Percentiles rank a stretch among this genome's conserved stretches.
Conservation (phyloP, 2,329 filamentous ascomycete genomes). For the Cladosporium sp. region DNA sequence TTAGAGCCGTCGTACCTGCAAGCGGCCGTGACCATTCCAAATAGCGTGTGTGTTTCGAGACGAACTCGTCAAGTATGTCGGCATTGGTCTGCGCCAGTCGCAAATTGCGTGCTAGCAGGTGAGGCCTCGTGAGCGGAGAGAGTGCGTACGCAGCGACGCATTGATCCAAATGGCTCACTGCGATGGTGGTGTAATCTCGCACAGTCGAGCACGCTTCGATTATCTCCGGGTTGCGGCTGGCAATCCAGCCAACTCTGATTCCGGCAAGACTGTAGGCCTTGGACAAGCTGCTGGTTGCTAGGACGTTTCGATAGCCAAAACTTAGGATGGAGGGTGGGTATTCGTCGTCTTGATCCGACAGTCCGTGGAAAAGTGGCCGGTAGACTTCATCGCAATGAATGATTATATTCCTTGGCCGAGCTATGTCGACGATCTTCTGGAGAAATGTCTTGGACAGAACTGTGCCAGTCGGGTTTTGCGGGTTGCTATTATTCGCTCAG, state of each 20-base stretch:
- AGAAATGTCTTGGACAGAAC: slow-evolving; percentile 60
- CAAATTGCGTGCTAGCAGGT: slow-evolving; percentile 57
- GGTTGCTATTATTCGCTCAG: slow-evolving; percentile 50
- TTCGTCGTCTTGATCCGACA: slow-evolving; percentile 47
- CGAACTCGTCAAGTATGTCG: slow-evolving; percentile 60
- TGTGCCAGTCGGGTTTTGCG: slow-evolving; percentile 76
- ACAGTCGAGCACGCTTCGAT: slow-evolving; percentile 60
- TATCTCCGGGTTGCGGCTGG: slow-evolving; percentile 57
- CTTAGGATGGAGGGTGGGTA: slow-evolving; percentile 65
- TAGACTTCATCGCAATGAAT: slow-evolving; percentile 79
- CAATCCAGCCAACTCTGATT: slow-evolving; percentile 78
- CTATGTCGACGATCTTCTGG: slow-evolving; percentile 58
- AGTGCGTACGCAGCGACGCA: slow-evolving; percentile 71
- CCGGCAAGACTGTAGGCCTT: slow-evolving; percentile 82
- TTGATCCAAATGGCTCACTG: slow-evolving; percentile 76
- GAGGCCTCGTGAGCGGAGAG: slow-evolving; percentile 56
- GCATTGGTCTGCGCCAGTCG: slow-evolving; percentile 64
- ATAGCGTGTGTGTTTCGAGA: slow-evolving; percentile 58
- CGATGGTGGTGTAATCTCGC: slow-evolving; percentile 80
- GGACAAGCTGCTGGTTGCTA: slow-evolving; percentile 75
- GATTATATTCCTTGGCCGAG: slow-evolving; percentile 57
- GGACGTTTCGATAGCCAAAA: slow-evolving; percentile 63
- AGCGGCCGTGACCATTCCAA: slow-evolving; percentile 69
- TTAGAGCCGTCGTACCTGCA: slow-evolving; percentile 74
- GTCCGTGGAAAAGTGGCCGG: slow-evolving; percentile 72